phyloP scores from a whole-genome alignment of 176 grass and related monocot genomes.

The Oryza brachyantha region DNA sequence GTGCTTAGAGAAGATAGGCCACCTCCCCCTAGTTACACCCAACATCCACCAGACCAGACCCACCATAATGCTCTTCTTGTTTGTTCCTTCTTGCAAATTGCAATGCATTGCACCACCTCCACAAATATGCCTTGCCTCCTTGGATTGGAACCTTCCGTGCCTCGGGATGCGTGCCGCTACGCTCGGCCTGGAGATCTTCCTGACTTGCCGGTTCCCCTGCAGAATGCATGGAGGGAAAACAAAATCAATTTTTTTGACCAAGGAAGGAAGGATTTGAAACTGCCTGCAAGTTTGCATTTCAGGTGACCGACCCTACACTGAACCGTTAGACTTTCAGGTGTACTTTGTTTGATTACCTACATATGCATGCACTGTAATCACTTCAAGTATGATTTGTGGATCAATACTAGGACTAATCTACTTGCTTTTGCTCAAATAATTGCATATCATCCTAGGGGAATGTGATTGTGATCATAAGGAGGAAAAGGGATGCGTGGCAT shows the following conservation, averaged over 20 bases:
- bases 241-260: slow-evolving; percentile 8
- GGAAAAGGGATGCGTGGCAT: neutral
- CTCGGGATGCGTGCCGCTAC: slow-evolving; percentile 9
- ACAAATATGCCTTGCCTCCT: neutral
- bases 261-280: neutral
- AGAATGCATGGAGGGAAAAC: neutral
- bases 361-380: slow-evolving; percentile 24
- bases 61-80: slow-evolving; percentile 37
- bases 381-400: slow-evolving; percentile 37
- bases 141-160: slow-evolving; percentile 26
- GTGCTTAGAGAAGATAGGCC: slow-evolving; percentile 55
- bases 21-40: slow-evolving; percentile 52
- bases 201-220: slow-evolving; percentile 54
- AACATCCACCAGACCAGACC: slow-evolving; percentile 52
- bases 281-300: slow-evolving; percentile 1
- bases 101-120: slow-evolving; percentile 29
- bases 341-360: slow-evolving; percentile 30
- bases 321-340: slow-evolving; percentile 17
- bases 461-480: slow-evolving; percentile 9
- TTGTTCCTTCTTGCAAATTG: slow-evolving; percentile 41
- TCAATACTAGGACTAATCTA: slow-evolving; percentile 16
- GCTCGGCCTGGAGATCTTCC: slow-evolving; percentile 60
- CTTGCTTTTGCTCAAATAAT: slow-evolving; percentile 47
- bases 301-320: slow-evolving; percentile 41
- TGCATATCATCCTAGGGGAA: slow-evolving; percentile 52